These are phyloP conservation scores for Pyrrhoderma lamaoense DNA, from an alignment of 1,284 basidiomycete species.

Conservation along the genomic window DNA sequence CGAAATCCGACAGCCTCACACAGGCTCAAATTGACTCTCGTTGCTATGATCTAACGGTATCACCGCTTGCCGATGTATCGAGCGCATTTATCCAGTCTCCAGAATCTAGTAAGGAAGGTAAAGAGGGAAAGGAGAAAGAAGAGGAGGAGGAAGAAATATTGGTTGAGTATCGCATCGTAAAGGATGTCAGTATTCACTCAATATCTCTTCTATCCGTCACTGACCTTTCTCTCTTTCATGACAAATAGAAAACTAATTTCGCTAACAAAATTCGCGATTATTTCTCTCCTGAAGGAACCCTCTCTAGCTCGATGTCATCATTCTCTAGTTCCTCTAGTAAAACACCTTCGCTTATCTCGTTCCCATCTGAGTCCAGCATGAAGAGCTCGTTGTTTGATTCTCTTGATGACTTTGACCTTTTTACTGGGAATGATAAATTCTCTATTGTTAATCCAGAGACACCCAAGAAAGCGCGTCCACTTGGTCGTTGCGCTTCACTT, in stretches of 20 bases:
- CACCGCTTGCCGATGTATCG: constrained; percentile 56
- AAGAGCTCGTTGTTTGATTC: constrained; percentile 23
- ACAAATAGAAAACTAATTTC: constrained; percentile 15
- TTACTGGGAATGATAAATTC: background rate
- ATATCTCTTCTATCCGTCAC: too few relatives aligned
- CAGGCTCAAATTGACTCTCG: constrained; percentile 37
- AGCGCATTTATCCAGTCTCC: constrained; percentile 34
- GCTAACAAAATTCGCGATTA: constrained; percentile 43
- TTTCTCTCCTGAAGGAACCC: constrained; percentile 31
- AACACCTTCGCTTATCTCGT: too few relatives aligned
- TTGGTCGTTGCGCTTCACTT: constrained; percentile 11
- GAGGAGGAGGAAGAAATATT: constrained; percentile 26
- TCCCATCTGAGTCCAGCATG: constrained; percentile 7
- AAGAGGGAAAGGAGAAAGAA: constrained; percentile 12
- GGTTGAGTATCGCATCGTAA: constrained; percentile 30
- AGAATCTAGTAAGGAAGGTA: constrained; percentile 22
- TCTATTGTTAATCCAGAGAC: constrained; percentile 2
- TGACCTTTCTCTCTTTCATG: too few relatives aligned
- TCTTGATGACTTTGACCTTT: constrained; percentile 1
- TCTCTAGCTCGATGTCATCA: constrained; percentile 7
- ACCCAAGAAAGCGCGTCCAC: constrained; percentile 4
- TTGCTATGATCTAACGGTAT: constrained; percentile 58
- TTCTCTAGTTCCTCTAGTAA: constrained; percentile 13
- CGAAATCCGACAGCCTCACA: constrained; percentile 1
- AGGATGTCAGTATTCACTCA: constrained; percentile 29